Percentiles rank a stretch among this genome's conserved stretches.
These are phyloP conservation scores for Blastomyces emzantsi DNA, from an alignment of 2,329 filamentous ascomycete genomes.

Conservation along the genomic window DNA sequence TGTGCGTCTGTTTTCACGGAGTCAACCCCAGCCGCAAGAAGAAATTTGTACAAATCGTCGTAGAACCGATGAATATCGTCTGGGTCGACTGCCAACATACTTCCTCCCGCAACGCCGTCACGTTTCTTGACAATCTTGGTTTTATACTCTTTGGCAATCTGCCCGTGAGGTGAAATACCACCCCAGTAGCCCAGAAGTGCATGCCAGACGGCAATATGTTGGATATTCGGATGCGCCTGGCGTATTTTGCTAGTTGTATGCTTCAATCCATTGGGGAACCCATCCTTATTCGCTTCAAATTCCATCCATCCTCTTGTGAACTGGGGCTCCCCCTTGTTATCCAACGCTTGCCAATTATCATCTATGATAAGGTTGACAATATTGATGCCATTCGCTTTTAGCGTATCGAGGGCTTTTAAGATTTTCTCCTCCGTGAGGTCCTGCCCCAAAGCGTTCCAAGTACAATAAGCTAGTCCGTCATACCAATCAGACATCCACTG, in stretches of 20 bases:
- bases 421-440: conserved; percentile 73
- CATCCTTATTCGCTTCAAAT: conserved; percentile 73
- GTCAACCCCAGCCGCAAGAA: conserved; percentile 65
- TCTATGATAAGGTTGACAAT: conserved; percentile 88
- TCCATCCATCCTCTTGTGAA: conserved; percentile 57
- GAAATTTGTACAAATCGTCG: conserved; percentile 81
- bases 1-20: conserved; percentile 91
- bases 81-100: conserved; percentile 63
- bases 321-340: conserved; percentile 45
- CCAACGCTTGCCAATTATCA: conserved; percentile 87
- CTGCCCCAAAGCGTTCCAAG: conserved; percentile 90
- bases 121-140: conserved; percentile 53
- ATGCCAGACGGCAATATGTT: conserved; percentile 91
- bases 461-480: conserved; percentile 89
- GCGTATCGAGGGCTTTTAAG: conserved; percentile 59
- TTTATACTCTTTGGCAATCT: conserved; percentile 69
- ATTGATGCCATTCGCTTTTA: conserved; percentile 63
- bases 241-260: conserved; percentile 61
- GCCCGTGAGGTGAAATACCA: conserved; percentile 65
- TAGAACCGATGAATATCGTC: conserved; percentile 71
- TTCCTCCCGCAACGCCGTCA: conserved; percentile 48
- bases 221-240: conserved; percentile 58
- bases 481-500: conserved; percentile 81
- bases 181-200: conserved; percentile 85
- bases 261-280: conserved; percentile 74